Conservation (phyloP, 306 rosid genomes). For the Fagus sylvatica region DNA sequence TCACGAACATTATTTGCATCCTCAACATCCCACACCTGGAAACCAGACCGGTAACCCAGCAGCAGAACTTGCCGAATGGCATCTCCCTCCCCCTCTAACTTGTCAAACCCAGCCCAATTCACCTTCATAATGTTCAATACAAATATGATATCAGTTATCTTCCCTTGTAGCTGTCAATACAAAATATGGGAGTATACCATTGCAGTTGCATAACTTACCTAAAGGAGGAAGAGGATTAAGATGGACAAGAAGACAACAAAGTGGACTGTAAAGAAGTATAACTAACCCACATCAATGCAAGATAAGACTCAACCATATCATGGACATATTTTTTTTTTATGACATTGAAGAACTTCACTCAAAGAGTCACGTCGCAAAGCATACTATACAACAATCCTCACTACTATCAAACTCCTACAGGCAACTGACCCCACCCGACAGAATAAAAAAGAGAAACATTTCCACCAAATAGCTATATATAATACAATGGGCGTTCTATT, state of each 20-base stretch:
- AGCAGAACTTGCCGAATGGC: constrained; percentile 67
- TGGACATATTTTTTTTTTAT: not conserved
- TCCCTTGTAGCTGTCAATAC: not conserved
- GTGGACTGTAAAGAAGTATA: not conserved
- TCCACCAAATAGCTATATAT: not conserved
- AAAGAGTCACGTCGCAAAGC: too few species aligned
- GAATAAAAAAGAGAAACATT: not conserved
- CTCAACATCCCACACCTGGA: constrained; percentile 98
- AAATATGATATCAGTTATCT: constrained; percentile 17
- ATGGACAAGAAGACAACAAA: not conserved
- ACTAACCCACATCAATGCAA: not conserved
- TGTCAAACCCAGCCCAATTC: constrained; percentile 95
- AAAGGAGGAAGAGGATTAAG: too few species aligned
- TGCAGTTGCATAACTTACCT: not conserved
- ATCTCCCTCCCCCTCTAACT: constrained; percentile 71
- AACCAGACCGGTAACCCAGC: constrained; percentile 85
- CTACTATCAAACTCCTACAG: too few species aligned
- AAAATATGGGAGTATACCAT: not conserved
- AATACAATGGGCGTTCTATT: not conserved
- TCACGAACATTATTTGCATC: constrained; percentile 84
- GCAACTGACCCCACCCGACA: too few species aligned
- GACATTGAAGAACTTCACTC: too few species aligned
- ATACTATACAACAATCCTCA: too few species aligned
- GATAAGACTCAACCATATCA: not conserved
- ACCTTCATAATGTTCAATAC: constrained; percentile 48